Base-by-base conservation (phyloP, 345 rosid species). In the Passiflora organensis region DNA sequence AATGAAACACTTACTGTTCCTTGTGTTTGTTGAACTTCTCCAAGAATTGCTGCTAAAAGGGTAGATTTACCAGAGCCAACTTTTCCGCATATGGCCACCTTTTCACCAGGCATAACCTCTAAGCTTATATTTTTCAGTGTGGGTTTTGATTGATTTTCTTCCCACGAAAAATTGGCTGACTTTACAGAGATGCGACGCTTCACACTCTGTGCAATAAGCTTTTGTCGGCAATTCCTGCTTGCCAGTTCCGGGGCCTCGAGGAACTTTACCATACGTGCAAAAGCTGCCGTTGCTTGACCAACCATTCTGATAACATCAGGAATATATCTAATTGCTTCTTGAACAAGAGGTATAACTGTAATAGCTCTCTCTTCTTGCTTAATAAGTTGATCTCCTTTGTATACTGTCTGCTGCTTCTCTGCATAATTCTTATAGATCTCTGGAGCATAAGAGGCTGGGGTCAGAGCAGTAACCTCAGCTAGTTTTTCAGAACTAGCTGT, bases 1-100 rank as follows among this genome's bases (percentile, higher is more conserved):
- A 28, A 28, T n/a, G 34, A 3, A 8, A 43, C 11, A 18, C 95
- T 74, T 76, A 85, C 98, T 0, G 72, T 71, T 80, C 98, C 96
- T 28, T 61, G 64, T 13, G 77, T 74, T 43, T 58, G 69, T 23
- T 87, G 88, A 56, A 84, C 81, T 74, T 91, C 98, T 57, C 96
- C 95, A 22, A 91, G 96, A 75, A 91, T 83, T 18, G 96, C 88
- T 22, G 96, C 86, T 60, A 91, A 52, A 32, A 87, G 68, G 67
- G 84, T 88, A 1, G 96, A 88, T 64, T 88, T 88, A 10, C 93
- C 89, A 0, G 96, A 80, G 45, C 96, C 93, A 60, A 88, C 93
- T 22, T 83, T 75, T 15, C 93, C 93, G 28, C 94, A 88, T 53
- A 88, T 80, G 32, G 94, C 94, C 58, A 88, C 81, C 54, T 70